phyloP scores from a whole-genome alignment of 2,329 filamentous ascomycete species.

The Fusarium pseudograminearum region DNA sequence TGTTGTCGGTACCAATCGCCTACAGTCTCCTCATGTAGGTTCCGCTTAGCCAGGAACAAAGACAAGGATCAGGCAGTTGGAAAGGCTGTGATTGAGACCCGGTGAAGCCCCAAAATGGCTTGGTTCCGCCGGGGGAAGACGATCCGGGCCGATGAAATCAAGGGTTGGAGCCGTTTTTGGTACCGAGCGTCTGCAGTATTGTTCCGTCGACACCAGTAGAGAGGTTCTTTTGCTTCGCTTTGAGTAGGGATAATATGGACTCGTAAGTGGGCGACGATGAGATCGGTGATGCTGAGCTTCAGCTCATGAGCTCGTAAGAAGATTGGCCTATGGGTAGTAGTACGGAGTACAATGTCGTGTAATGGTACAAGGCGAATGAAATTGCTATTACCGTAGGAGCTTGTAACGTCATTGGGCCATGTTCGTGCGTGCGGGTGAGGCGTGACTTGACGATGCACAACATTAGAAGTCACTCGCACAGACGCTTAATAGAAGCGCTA shows the following conservation, averaged over 20 bases:
- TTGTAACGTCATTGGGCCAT: slow-evolving; percentile 16
- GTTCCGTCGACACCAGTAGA: slow-evolving; percentile 22
- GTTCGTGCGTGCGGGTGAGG: slow-evolving; percentile 42
- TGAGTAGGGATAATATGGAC: slow-evolving; percentile 27
- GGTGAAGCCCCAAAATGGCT: slow-evolving; percentile 30
- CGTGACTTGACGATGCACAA: slow-evolving; percentile 41
- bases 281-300: slow-evolving; percentile 30
- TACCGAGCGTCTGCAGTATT: slow-evolving; percentile 37
- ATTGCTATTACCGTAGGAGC: neutral
- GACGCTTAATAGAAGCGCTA: slow-evolving; percentile 35
- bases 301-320: neutral
- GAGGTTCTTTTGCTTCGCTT: slow-evolving; percentile 38
- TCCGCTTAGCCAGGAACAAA: slow-evolving; percentile 40
- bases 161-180: slow-evolving; percentile 43
- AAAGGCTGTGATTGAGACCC: slow-evolving; percentile 19
- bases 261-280: slow-evolving; percentile 1
- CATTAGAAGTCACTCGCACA: slow-evolving; percentile 36
- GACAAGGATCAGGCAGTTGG: slow-evolving; percentile 24
- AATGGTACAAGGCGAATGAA: neutral
- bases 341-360: neutral
- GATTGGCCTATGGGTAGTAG: neutral
- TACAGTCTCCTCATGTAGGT: slow-evolving; percentile 10
- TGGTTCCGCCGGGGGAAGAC: slow-evolving; percentile 45
- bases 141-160: slow-evolving; percentile 47
- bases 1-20: slow-evolving; percentile 12